These are phyloP conservation scores for Debaryomyces udenii DNA, from an alignment of 1,139 yeast genomes.

Conservation along the genomic window DNA sequence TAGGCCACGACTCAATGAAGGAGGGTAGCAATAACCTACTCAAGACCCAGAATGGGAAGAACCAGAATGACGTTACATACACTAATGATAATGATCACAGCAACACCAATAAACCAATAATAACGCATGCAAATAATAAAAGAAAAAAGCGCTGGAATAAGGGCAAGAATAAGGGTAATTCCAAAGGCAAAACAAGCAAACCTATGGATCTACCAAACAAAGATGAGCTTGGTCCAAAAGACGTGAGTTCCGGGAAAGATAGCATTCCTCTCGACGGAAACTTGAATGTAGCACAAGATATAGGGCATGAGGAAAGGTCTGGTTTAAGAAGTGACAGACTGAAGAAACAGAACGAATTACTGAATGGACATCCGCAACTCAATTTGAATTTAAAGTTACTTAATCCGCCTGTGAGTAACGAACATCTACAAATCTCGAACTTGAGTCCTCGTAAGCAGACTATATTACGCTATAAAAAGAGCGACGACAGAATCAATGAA, in stretches of 20 bases:
- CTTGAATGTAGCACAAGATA: too few relatives aligned
- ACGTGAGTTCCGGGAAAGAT: too few relatives aligned
- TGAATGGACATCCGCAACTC: not conserved
- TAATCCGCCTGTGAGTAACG: not conserved
- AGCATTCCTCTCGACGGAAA: too few relatives aligned
- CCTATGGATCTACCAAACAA: not conserved
- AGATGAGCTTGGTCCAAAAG: not conserved
- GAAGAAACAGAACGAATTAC: not conserved
- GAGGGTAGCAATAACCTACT: not conserved
- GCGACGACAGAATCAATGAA: conserved; percentile 29
- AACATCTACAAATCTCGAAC: conserved; percentile 1
- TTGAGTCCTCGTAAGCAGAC: conserved; percentile 46
- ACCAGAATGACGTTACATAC: not conserved
- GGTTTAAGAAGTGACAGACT: not conserved
- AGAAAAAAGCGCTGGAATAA: conserved; percentile 10
- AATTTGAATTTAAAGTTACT: not conserved
- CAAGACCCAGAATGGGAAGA: not conserved
- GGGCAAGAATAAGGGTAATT: conserved; percentile 1
- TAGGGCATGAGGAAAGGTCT: not conserved
- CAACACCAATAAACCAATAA: conserved; percentile 1
- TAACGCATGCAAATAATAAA: conserved; percentile 7
- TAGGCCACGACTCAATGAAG: not conserved
- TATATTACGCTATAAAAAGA: conserved; percentile 41
- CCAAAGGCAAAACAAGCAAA: not conserved
- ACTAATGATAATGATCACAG: not conserved